phyloP scores from a whole-genome alignment of 2,329 filamentous ascomycete species.

The Aspergillus niger region DNA sequence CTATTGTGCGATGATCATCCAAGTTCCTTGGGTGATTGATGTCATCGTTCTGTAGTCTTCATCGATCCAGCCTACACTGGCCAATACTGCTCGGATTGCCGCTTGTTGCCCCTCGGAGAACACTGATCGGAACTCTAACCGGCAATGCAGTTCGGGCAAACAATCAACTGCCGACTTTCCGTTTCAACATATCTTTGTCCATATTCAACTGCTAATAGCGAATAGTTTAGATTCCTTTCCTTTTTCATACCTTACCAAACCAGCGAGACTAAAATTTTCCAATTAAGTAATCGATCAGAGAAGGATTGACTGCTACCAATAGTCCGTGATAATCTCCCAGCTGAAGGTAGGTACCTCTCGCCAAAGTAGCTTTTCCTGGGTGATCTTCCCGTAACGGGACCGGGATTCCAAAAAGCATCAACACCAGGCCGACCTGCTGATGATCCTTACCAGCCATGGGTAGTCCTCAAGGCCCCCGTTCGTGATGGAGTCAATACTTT shows the following conservation, averaged over 20 bases:
- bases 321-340: background rate
- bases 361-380: background rate
- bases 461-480: background rate
- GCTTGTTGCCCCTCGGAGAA: background rate
- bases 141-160: background rate
- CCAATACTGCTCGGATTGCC: background rate
- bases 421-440: background rate
- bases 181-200: too few relatives aligned
- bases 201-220: too few relatives aligned
- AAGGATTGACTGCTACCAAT: background rate
- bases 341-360: background rate
- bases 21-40: background rate
- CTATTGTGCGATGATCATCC: slow-evolving; percentile 1
- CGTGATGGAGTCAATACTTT: background rate
- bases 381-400: background rate
- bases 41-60: background rate
- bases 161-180: background rate
- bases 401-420: background rate
- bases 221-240: too few relatives aligned
- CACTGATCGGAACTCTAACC: background rate
- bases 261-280: background rate
- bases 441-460: background rate
- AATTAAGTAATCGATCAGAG: background rate
- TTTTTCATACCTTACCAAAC: background rate
- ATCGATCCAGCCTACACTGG: background rate